phyloP scores from a whole-genome alignment of 1,284 basidiomycete genomes.

The Trametes sp. region DNA sequence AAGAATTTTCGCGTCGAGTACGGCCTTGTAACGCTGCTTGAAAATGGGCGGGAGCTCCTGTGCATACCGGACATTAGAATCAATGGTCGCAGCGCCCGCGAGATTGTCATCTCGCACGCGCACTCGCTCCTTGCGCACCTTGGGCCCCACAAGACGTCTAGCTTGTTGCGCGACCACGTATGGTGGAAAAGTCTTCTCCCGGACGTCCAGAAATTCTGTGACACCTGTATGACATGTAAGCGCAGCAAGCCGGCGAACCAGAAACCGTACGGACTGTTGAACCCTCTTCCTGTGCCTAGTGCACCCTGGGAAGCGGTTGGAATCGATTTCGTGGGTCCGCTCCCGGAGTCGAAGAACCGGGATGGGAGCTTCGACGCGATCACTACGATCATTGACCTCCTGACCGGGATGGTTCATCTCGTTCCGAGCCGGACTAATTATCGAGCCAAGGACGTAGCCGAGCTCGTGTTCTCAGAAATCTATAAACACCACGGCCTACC shows the following conservation, averaged over 20 bases:
- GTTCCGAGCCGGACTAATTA: slow-evolving; percentile 40
- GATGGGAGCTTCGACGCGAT: slow-evolving; percentile 19
- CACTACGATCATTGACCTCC: slow-evolving; percentile 43
- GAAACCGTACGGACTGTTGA: slow-evolving; percentile 37
- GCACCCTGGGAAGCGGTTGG: slow-evolving; percentile 43
- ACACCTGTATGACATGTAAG: slow-evolving; percentile 37
- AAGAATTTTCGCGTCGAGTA: slow-evolving; percentile 33
- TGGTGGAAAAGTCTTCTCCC: slow-evolving; percentile 41
- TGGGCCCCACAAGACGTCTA: slow-evolving; percentile 36
- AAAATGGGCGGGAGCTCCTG: slow-evolving; percentile 22
- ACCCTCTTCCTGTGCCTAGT: slow-evolving; percentile 32
- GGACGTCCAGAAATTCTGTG: slow-evolving; percentile 38
- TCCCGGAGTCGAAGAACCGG: slow-evolving; percentile 44
- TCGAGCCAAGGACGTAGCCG: slow-evolving; percentile 45
- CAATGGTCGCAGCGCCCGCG: slow-evolving; percentile 29
- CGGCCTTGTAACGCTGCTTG: slow-evolving; percentile 28
- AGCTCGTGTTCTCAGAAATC: slow-evolving; percentile 46
- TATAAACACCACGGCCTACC: slow-evolving; percentile 52
- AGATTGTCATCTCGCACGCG: slow-evolving; percentile 40
- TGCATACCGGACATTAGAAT: slow-evolving; percentile 39
- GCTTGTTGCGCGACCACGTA: slow-evolving; percentile 38
- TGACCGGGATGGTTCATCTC: slow-evolving; percentile 43
- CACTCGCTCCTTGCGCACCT: slow-evolving; percentile 43
- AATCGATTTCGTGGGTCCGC: slow-evolving; percentile 48
- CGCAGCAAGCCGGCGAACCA: slow-evolving; percentile 36